Percentiles rank a stretch among this genome's conserved stretches.
phyloP scores from a whole-genome alignment of 2,329 filamentous ascomycete species.

The Dothistroma pini region DNA sequence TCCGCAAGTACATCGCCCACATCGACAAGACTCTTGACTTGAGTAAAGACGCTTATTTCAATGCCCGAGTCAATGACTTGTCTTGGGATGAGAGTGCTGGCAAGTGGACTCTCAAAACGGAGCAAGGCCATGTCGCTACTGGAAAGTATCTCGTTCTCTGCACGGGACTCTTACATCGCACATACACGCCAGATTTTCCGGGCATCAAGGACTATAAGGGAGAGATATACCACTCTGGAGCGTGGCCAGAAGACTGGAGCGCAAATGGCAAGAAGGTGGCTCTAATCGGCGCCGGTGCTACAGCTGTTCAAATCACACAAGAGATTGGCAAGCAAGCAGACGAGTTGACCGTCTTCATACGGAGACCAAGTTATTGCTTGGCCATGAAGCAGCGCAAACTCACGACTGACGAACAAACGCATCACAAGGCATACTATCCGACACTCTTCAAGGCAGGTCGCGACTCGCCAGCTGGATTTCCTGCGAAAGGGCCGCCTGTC shows the following conservation, averaged over 20 bases:
- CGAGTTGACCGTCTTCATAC: conserved; percentile 58
- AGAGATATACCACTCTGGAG: conserved; percentile 39
- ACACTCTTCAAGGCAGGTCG: conserved; percentile 43
- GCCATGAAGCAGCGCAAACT: conserved; percentile 53
- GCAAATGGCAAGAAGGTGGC: conserved; percentile 39
- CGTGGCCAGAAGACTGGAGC: conserved; percentile 37
- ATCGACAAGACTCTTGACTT: conserved; percentile 55
- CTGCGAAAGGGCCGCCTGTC: conserved; percentile 50
- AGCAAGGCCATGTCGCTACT: conserved; percentile 40
- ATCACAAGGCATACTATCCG: conserved; percentile 41
- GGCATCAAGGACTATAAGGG: conserved; percentile 40
- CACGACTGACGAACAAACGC: conserved; percentile 50
- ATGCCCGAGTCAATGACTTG: conserved; percentile 53
- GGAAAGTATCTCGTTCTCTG: conserved; percentile 38
- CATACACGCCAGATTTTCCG: conserved; percentile 38
- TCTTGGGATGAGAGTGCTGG: conserved; percentile 48
- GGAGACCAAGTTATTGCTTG: conserved; percentile 62
- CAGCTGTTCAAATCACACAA: conserved; percentile 40
- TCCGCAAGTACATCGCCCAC: conserved; percentile 57
- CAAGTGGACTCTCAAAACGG: conserved; percentile 51
- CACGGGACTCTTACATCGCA: conserved; percentile 38
- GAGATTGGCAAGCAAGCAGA: conserved; percentile 31
- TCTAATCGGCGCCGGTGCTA: conserved; percentile 43
- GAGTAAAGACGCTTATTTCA: conserved; percentile 56
- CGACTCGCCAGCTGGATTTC: conserved; percentile 48